Evolutionary conservation across 306 rosid genomes (phyloP), one percentile per base, ranked within the genome.

Genomic region (Potentilla sterilis): DNA sequence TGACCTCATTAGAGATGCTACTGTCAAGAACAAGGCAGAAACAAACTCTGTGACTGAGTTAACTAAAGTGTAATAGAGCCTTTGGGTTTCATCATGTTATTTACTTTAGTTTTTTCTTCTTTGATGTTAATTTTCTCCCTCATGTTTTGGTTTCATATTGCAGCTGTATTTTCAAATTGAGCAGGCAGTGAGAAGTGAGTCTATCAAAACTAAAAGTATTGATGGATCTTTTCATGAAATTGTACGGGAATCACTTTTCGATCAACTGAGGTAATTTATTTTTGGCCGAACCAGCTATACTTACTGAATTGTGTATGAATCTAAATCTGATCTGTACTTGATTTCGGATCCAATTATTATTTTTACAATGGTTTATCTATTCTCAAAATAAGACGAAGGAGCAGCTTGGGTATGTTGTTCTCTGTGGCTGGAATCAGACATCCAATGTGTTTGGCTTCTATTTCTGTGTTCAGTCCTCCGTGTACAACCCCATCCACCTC

Each of bases 391-490:
- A 97, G 87, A 93, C 98, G 70, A 93, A 91, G 86, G 98, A 94
- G 91, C 98, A 94, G 87, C 98, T 94, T 84, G 98, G 98, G 79
- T 94, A 94, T 90, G 84, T 81, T 64, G 98, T 94, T 67, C 71
- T 85, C 69, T 90, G 92, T 80, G 80, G 95, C 81, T 87, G 86
- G 21, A 85, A 91, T 80, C 14, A 78, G 70, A 92, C 93, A 65
- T 87, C 81, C 78, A 89, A 91, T 38, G 83, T 92, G 48, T 87
- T 83, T 73, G 97, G 98, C 24, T 94, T 87, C 78, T 91, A 90
- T 86, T 94, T 94, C 86, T 77, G 89, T 18, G 78, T 94, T 77
- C 97, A 94, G 78, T 94, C 98, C 28, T 84, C 98, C 6, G 96
- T 90, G 80, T 90, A 87, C 84, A 79, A 62, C 77, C 98, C 98